Base-by-base conservation (phyloP, 2,329 filamentous ascomycete genomes). In the Colletotrichum sp. region DNA sequence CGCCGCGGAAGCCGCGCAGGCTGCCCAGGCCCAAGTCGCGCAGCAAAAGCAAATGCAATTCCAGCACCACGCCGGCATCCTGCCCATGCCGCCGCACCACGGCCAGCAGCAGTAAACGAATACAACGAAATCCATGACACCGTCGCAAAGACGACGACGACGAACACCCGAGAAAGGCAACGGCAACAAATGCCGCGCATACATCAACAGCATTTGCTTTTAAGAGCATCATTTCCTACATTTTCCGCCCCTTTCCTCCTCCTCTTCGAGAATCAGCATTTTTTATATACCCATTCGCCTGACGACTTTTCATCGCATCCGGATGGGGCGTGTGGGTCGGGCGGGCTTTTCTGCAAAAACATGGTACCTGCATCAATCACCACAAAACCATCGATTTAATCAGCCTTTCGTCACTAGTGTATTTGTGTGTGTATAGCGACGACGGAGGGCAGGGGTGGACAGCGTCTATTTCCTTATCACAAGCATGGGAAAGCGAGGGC, bases 1-100 rank as follows among this genome's bases (percentile, higher is more conserved):
- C 5, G 85, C 85, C 8, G 82, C 49, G 6, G 69, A 68, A 49
- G 39, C 57, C 8, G 63, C 30, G 24, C 28, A 44, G 18, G 68
- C 63, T 18, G 49, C 62, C 13, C 65, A 64, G 36, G 34, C 21
- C 52, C 36, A 44, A 13, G 59, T 44, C 21, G 52, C 68, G 24
- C 73, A 76, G 32, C 65, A 64, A 26, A 70, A 70, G 26, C 21
- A 59, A 28, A 49, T 70, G 24, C 76, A 60, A 10, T 71, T 70
- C 18, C 76, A 52, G 52, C 75, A 74, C 7, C 76, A 71, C 12
- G 60, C 57, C n/a, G 68, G 68, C n/a, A 70, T 70, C 21, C 57
- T 70, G 24, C 68, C 68, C 26, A 62, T 70, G 68, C 57, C 57
- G 26, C 57, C 68, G 9, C 49, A 34, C 2, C 68, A 70, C 49